A percentile compares a stretch with the other conserved stretches of the same genome.
Evolutionary conservation across 768 basidiomycete species (phyloP).

Genomic region (Lenzites betulinus): DNA sequence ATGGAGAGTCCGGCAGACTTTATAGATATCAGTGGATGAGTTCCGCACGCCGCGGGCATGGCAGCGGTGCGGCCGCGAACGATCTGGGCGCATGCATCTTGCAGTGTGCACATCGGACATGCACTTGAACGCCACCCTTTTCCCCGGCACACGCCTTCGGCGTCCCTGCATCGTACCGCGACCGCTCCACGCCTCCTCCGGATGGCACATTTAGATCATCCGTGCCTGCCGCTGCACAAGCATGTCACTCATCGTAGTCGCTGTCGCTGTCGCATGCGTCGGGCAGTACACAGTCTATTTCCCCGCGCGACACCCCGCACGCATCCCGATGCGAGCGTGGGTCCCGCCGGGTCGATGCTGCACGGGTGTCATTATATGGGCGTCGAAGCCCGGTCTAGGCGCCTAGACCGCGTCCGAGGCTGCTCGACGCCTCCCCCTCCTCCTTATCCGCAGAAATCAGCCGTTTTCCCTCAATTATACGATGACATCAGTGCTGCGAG

Average conservation of each 20-base stretch:
- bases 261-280: neutral
- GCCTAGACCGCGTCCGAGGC: slow-evolving; percentile 5
- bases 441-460: neutral
- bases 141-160: neutral
- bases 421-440: neutral
- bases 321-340: slow-evolving; percentile 3
- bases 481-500: neutral
- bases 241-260: no score
- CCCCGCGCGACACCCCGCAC: neutral
- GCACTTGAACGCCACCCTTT: neutral
- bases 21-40: slow-evolving; percentile 6
- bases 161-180: neutral
- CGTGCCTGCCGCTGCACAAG: slow-evolving; percentile 2
- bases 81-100: slow-evolving; percentile 9
- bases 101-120: slow-evolving; percentile 6
- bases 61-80: slow-evolving; percentile 14
- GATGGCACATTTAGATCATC: slow-evolving; percentile 12
- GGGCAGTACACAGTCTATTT: neutral
- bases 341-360: slow-evolving; percentile 1
- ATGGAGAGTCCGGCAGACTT: slow-evolving; percentile 1
- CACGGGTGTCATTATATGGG: neutral
- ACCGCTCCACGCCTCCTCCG: slow-evolving; percentile 13
- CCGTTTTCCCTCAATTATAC: neutral
- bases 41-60: slow-evolving; percentile 15
- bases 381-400: slow-evolving; percentile 9